phyloP scores from a whole-genome alignment of 352 stramenopile genomes.

The Globisporangium camurandrum region DNA sequence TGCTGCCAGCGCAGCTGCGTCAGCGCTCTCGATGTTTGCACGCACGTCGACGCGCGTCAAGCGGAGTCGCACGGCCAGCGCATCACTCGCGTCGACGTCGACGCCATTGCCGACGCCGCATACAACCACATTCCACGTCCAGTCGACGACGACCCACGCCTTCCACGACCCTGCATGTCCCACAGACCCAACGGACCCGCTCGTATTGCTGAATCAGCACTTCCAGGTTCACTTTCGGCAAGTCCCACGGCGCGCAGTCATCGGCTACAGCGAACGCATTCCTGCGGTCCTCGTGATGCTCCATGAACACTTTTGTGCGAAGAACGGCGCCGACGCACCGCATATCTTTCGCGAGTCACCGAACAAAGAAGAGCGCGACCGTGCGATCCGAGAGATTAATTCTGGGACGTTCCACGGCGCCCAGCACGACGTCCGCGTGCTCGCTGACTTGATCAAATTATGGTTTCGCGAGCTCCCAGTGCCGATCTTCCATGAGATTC shows the following conservation, averaged over 20 bases:
- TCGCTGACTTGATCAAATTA: slow-evolving; percentile 86
- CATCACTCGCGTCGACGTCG: slow-evolving; percentile 12
- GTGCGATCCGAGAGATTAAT: slow-evolving; percentile 81
- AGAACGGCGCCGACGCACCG: slow-evolving; percentile 51
- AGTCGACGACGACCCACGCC: not conserved
- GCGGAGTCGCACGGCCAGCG: slow-evolving; percentile 35
- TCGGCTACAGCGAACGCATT: slow-evolving; percentile 69
- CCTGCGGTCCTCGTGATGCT: slow-evolving; percentile 85
- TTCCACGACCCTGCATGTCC: not conserved
- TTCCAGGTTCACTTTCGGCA: slow-evolving; percentile 77
- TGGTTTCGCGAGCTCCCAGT: slow-evolving; percentile 84
- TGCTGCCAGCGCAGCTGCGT: slow-evolving; percentile 1
- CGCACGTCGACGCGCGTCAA: slow-evolving; percentile 13
- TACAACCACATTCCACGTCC: not conserved
- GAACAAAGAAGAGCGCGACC: slow-evolving; percentile 78
- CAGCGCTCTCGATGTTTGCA: slow-evolving; percentile 8
- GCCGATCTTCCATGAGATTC: slow-evolving; percentile 79
- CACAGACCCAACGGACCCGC: slow-evolving; percentile 17
- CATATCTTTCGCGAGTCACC: slow-evolving; percentile 88
- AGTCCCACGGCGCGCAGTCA: slow-evolving; percentile 50
- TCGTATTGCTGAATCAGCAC: slow-evolving; percentile 72
- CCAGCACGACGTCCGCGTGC: slow-evolving; percentile 67
- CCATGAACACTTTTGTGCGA: slow-evolving; percentile 65
- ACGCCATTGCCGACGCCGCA: slow-evolving; percentile 4
- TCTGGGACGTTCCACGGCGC: slow-evolving; percentile 58